Percentiles rank a stretch among this genome's conserved stretches.
These are phyloP conservation scores for Pseudonectria buxi DNA, from an alignment of 2,329 filamentous ascomycete genomes.

Conservation along the genomic window DNA sequence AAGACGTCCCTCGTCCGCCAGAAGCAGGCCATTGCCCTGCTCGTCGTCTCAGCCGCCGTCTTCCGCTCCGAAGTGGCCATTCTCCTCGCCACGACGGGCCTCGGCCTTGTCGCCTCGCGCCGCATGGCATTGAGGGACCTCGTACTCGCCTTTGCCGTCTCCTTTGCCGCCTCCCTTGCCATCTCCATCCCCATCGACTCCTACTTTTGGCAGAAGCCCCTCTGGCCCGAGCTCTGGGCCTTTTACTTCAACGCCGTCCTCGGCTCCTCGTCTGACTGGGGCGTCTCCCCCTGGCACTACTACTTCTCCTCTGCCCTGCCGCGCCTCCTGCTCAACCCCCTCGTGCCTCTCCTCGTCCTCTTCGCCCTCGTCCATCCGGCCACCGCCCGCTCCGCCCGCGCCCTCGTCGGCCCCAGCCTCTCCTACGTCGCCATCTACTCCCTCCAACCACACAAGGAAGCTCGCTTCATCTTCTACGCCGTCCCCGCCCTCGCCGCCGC, in stretches of 20 bases:
- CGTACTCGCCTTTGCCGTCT: constrained; percentile 58
- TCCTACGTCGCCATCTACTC: constrained; percentile 77
- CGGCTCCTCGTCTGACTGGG: constrained; percentile 81
- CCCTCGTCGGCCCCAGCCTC: constrained; percentile 58
- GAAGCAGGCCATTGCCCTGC: constrained; percentile 61
- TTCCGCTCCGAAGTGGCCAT: constrained; percentile 89
- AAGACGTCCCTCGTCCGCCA: constrained; percentile 36
- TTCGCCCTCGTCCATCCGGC: constrained; percentile 44
- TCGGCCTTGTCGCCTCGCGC: constrained; percentile 54
- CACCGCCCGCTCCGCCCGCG: constrained; percentile 35
- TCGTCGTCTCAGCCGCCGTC: constrained; percentile 74
- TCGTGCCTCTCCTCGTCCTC: constrained; percentile 51
- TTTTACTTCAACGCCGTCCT: constrained; percentile 89
- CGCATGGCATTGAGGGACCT: constrained; percentile 51
- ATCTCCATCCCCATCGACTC: constrained; percentile 75
- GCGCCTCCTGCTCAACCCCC: constrained; percentile 74
- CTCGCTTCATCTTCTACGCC: constrained; percentile 87
- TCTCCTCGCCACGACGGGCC: constrained; percentile 61
- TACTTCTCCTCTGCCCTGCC: constrained; percentile 81
- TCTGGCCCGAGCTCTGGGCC: constrained; percentile 86
- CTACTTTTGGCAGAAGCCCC: constrained; percentile 80
- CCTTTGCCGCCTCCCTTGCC: constrained; percentile 58
- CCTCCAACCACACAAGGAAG: constrained; percentile 88
- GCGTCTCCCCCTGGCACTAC: constrained; percentile 75
- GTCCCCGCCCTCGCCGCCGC: constrained; percentile 74